A percentile compares a stretch with the other conserved stretches of the same genome.
Evolutionary conservation across 2,329 filamentous ascomycete genomes (phyloP).

Genomic region (Fusarium paranaense): DNA sequence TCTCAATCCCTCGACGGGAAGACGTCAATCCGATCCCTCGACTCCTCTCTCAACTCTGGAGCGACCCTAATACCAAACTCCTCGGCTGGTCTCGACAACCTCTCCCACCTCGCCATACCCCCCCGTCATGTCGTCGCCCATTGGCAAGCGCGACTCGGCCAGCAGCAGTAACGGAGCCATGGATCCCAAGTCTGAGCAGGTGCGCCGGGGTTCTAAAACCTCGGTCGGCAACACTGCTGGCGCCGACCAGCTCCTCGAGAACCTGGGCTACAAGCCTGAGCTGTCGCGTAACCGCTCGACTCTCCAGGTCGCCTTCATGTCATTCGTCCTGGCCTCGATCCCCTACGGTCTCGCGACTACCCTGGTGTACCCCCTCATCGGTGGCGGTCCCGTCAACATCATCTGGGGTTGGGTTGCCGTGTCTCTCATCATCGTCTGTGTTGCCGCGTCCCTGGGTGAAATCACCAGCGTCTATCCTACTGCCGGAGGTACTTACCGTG

Average conservation of each 20-base stretch:
- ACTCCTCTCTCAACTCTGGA: not conserved
- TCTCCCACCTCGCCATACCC: not conserved
- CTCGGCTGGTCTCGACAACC: not conserved
- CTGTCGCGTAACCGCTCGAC: conserved; percentile 74
- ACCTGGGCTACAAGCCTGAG: conserved; percentile 75
- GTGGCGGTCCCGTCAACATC: conserved; percentile 75
- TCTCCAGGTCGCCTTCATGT: conserved; percentile 79
- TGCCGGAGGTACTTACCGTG: conserved; percentile 66
- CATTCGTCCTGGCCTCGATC: conserved; percentile 79
- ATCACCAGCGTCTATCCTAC: conserved; percentile 82
- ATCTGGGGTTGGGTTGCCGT: conserved; percentile 80
- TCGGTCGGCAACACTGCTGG: conserved; percentile 48
- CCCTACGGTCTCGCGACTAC: conserved; percentile 80
- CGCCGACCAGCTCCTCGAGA: conserved; percentile 72
- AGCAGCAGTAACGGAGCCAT: conserved; percentile 32
- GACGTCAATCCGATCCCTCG: not conserved
- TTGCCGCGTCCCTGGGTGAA: conserved; percentile 77
- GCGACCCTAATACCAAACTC: not conserved
- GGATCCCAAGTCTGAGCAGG: conserved; percentile 41
- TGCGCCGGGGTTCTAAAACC: conserved; percentile 43
- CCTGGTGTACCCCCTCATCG: conserved; percentile 73
- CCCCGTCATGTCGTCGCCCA: conserved; percentile 19
- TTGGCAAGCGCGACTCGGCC: conserved; percentile 39
- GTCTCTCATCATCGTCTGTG: conserved; percentile 76
- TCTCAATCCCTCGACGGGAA: conserved; percentile 3